These are phyloP conservation scores for Yamadazyma triangularis DNA, from an alignment of 1,139 yeast genomes.

Conservation along the genomic window DNA sequence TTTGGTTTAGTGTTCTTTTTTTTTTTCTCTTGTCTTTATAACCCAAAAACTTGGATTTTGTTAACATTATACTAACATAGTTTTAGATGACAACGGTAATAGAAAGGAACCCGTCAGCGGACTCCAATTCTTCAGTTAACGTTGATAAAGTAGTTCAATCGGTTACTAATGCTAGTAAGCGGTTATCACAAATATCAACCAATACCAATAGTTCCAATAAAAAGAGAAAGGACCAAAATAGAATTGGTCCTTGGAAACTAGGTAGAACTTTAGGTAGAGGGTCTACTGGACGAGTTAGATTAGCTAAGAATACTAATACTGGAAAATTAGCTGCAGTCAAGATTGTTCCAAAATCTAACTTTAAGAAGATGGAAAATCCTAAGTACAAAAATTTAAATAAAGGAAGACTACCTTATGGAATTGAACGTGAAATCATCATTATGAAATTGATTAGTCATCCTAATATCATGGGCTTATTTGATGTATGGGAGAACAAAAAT, in stretches of 20 bases:
- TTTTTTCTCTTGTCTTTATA: no score
- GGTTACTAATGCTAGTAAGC: slow-evolving; percentile 59
- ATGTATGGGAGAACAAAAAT: slow-evolving; percentile 97
- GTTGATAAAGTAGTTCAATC: slow-evolving; percentile 48
- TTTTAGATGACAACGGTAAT: slow-evolving; percentile 1
- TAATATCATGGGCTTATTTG: slow-evolving; percentile 91
- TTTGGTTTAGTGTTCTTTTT: no score
- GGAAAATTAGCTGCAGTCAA: slow-evolving; percentile 95
- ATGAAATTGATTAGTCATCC: slow-evolving; percentile 88
- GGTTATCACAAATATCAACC: slow-evolving; percentile 63
- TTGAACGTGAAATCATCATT: slow-evolving; percentile 94
- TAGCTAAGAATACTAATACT: slow-evolving; percentile 80
- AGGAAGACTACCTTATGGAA: slow-evolving; percentile 80
- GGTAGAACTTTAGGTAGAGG: slow-evolving; percentile 96
- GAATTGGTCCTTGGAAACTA: slow-evolving; percentile 94
- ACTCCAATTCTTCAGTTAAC: slow-evolving; percentile 21
- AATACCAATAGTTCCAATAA: slow-evolving; percentile 42
- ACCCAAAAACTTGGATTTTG: no score
- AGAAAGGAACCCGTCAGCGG: background rate
- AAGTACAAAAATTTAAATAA: slow-evolving; percentile 38
- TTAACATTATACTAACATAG: no score
- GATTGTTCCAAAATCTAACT: slow-evolving; percentile 81
- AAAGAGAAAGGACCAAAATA: slow-evolving; percentile 60
- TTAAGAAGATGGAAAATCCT: slow-evolving; percentile 52
- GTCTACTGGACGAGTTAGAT: slow-evolving; percentile 87